Evolutionary conservation across 768 basidiomycete genomes (phyloP).

Genomic region (Boletus huronensis): DNA sequence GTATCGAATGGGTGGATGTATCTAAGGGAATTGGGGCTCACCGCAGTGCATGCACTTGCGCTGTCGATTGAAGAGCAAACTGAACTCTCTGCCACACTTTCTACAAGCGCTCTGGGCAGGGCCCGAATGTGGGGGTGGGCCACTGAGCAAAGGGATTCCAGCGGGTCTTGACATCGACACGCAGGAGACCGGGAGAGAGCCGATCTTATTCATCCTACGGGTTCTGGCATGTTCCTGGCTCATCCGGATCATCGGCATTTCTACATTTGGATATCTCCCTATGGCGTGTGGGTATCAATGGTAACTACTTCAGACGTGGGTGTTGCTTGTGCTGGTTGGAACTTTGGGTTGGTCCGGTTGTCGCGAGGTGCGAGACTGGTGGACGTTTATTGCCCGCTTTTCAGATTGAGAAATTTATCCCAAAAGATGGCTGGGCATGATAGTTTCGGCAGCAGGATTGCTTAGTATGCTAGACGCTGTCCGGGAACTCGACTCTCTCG

Average conservation of each 20-base stretch:
- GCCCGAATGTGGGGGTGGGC: conserved; percentile 45
- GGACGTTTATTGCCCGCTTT: too few relatives aligned
- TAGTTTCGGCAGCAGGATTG: too few relatives aligned
- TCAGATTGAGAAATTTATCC: too few relatives aligned
- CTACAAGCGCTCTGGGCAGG: conserved; percentile 45
- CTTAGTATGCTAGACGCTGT: too few relatives aligned
- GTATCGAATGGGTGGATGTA: background rate
- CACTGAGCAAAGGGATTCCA: conserved; percentile 73
- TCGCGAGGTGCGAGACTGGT: too few relatives aligned
- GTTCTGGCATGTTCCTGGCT: conserved; percentile 11
- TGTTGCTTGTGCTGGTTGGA: too few relatives aligned
- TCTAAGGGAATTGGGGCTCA: conserved; percentile 31
- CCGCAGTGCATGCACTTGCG: conserved; percentile 76
- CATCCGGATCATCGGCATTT: conserved; percentile 16
- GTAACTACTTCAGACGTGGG: too few relatives aligned
- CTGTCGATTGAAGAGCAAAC: conserved; percentile 57
- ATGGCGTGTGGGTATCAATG: too few relatives aligned
- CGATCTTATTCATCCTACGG: background rate
- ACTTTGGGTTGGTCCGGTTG: too few relatives aligned
- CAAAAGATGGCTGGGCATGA: too few relatives aligned
- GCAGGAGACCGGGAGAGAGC: background rate
- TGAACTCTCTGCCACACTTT: conserved; percentile 75
- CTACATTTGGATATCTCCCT: background rate
- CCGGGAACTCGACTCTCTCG: too few relatives aligned
- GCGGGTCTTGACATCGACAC: conserved; percentile 18